These are phyloP conservation scores for Verticillium longisporum DNA, from an alignment of 2,329 filamentous ascomycete species.

Conservation along the genomic window DNA sequence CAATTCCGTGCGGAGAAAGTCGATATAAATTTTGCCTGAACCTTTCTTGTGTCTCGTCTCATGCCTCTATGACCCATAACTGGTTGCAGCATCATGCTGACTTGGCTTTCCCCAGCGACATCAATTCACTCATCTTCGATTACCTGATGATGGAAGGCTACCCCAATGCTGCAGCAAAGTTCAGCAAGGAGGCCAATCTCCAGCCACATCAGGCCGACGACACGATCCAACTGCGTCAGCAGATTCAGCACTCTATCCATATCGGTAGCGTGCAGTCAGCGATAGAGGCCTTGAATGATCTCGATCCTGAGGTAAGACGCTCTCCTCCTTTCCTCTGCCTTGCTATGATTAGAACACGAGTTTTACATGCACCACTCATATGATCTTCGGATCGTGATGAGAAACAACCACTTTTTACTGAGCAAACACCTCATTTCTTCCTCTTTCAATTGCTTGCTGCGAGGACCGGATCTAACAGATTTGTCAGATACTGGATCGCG, in stretches of 20 bases:
- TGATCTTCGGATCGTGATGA: conserved; percentile 84
- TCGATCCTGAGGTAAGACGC: conserved; percentile 77
- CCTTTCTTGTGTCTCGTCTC: conserved; percentile 5
- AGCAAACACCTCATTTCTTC: conserved; percentile 13
- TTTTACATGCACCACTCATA: conserved; percentile 99
- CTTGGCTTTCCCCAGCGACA: conserved; percentile 57
- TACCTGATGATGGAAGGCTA: conserved; percentile 96
- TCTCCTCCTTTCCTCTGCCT: conserved; percentile 14
- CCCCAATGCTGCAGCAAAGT: conserved; percentile 83
- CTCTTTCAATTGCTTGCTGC: conserved; percentile 1
- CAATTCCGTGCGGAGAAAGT: conserved; percentile 79
- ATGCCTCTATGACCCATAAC: background rate
- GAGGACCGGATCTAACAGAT: conserved; percentile 17
- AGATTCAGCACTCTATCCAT: conserved; percentile 81
- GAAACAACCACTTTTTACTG: conserved; percentile 59
- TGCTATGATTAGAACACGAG: conserved; percentile 84
- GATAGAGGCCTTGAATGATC: conserved; percentile 80
- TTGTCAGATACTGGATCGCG: conserved; percentile 73
- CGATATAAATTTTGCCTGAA: conserved; percentile 65
- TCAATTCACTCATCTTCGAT: conserved; percentile 92
- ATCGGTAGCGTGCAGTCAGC: conserved; percentile 78
- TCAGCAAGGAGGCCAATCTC: conserved; percentile 89
- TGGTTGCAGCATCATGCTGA: conserved; percentile 1
- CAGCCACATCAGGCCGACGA: conserved; percentile 63
- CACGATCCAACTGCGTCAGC: conserved; percentile 69